Evolutionary conservation across 495 filamentous ascomycete genomes (phyloP).

Genomic region (Aspergillus baeticus): DNA sequence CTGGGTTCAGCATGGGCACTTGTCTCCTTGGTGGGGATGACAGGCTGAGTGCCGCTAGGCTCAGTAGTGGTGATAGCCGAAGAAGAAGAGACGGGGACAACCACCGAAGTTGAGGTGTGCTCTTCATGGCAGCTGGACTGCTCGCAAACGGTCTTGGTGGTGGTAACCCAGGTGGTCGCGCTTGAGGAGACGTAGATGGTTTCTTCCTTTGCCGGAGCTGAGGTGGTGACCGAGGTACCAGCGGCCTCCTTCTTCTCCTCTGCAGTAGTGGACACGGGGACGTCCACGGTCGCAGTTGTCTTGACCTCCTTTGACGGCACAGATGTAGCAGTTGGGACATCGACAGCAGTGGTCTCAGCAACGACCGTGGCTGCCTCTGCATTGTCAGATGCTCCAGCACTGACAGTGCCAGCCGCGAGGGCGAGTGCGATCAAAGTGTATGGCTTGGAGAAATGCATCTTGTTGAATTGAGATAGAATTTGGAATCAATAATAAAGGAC

Average conservation of each 20-base stretch:
- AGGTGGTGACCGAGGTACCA: neutral
- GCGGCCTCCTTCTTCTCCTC: neutral
- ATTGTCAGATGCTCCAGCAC: conserved; percentile 3
- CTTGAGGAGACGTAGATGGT: neutral
- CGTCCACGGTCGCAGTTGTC: neutral
- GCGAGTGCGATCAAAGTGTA: conserved; percentile 17
- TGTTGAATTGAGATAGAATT: neutral
- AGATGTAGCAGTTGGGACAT: neutral
- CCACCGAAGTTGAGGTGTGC: neutral
- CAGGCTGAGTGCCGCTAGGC: neutral
- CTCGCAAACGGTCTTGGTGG: conserved; percentile 1
- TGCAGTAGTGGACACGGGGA: too few relatives aligned
- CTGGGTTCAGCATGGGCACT: neutral
- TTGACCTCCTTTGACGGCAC: neutral
- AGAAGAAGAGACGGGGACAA: conserved; percentile 1
- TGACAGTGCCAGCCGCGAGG: conserved; percentile 20
- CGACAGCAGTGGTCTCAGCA: neutral
- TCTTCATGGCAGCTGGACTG: conserved; percentile 1
- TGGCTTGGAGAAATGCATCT: conserved; percentile 22
- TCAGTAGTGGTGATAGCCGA: neutral
- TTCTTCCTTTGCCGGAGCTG: neutral
- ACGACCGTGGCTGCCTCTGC: neutral
- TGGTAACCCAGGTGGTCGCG: neutral
- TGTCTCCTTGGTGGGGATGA: neutral
- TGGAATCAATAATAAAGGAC: neutral